These are phyloP conservation scores for Candida silvatica DNA, from an alignment of 805 yeast species.

Conservation along the genomic window DNA sequence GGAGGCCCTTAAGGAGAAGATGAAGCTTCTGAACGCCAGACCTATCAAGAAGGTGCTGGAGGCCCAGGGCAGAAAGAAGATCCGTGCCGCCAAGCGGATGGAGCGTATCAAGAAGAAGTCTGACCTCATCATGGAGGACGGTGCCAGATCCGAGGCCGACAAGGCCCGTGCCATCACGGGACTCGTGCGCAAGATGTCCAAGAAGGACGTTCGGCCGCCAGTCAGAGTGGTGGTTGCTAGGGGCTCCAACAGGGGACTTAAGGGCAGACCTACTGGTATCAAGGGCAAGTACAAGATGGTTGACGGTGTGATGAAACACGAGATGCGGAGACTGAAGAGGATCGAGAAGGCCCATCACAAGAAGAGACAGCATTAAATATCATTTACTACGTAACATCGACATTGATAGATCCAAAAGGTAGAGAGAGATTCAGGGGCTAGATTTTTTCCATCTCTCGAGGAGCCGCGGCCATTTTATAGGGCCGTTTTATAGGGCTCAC, in stretches of 20 bases:
- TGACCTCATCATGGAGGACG: constrained; percentile 82
- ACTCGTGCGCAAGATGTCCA: constrained; percentile 73
- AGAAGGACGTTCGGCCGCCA: constrained; percentile 67
- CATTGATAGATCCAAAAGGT: too few species aligned
- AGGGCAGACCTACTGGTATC: constrained; percentile 95
- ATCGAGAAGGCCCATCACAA: constrained; percentile 81
- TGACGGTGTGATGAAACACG: constrained; percentile 96
- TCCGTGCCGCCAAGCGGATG: constrained; percentile 80
- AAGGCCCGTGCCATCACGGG: constrained; percentile 89
- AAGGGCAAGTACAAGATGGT: constrained; percentile 99
- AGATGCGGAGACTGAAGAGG: constrained; percentile 85
- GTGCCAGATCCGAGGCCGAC: constrained; percentile 81
- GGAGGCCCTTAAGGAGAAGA: constrained; percentile 63
- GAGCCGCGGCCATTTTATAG: too few species aligned
- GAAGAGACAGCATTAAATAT: constrained; percentile 16
- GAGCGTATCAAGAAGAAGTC: constrained; percentile 90
- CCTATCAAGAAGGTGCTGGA: constrained; percentile 98
- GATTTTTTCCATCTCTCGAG: not conserved
- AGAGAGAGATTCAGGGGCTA: not conserved
- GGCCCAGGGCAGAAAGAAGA: constrained; percentile 93
- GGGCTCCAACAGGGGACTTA: constrained; percentile 76
- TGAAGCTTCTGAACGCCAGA: constrained; percentile 83
- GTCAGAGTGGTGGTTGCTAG: constrained; percentile 83
- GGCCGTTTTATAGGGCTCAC: too few species aligned
- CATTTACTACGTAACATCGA: too few species aligned